These are phyloP conservation scores for Acanthamoeba healyi DNA, from an alignment of 208 protist genomes.

Conservation along the genomic window DNA sequence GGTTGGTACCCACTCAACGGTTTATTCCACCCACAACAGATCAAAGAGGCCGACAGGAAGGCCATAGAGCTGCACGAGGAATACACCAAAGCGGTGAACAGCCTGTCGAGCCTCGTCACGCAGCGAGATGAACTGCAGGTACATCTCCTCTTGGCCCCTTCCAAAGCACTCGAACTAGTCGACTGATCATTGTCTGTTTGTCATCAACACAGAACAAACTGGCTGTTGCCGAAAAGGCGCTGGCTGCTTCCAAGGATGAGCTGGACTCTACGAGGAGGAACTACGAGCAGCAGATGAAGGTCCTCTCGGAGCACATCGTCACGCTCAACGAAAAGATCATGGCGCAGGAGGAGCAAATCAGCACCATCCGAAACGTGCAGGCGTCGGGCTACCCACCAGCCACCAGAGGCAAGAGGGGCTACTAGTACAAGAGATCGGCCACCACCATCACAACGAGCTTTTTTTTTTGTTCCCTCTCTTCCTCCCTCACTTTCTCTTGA, in stretches of 20 bases:
- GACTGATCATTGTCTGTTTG: too few relatives aligned
- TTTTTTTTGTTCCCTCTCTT: too few relatives aligned
- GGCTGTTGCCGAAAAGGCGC: not conserved
- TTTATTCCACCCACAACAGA: too few relatives aligned
- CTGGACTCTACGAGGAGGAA: not conserved
- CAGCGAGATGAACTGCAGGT: slow-evolving; percentile 41
- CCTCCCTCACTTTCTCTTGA: too few relatives aligned
- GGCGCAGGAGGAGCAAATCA: not conserved
- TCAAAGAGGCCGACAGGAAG: slow-evolving; percentile 17
- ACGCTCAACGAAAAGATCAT: slow-evolving; percentile 47
- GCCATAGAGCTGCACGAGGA: slow-evolving; percentile 47
- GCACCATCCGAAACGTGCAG: too few relatives aligned
- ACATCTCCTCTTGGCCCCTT: not conserved
- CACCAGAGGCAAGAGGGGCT: too few relatives aligned
- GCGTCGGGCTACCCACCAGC: too few relatives aligned
- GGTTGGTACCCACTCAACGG: too few relatives aligned
- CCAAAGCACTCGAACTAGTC: too few relatives aligned
- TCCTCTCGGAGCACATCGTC: slow-evolving; percentile 28
- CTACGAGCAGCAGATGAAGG: slow-evolving; percentile 29
- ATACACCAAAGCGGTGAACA: slow-evolving; percentile 13
- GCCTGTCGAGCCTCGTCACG: not conserved
- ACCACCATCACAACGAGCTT: too few relatives aligned
- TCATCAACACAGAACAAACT: slow-evolving; percentile 4
- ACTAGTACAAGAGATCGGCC: too few relatives aligned
- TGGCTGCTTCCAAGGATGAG: slow-evolving; percentile 21